Percentiles rank a stretch among this genome's conserved stretches.
These are phyloP conservation scores for maize (Zea mays) DNA, from an alignment of 176 grass and related monocot genomes.

Conservation along the genomic window Zm-B73-REFERENCE-NAM-5.0 NC_050103.1:168533501-168534000, in stretches of 20 bases:
- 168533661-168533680: constrained; percentile 58
- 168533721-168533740: constrained; percentile 30
- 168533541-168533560: too few species aligned
- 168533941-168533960: constrained; percentile 37
- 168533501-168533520: too few species aligned
- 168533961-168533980: constrained; percentile 24
- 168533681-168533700: constrained; percentile 19
- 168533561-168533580: too few species aligned
- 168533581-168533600: background rate
- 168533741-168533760: constrained; percentile 27
- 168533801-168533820: constrained; percentile 56
- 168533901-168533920: constrained; percentile 35
- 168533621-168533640: background rate
- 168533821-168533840: constrained; percentile 40
- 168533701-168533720: constrained; percentile 52
- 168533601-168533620: background rate
- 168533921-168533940: constrained; percentile 49
- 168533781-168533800: constrained; percentile 49
- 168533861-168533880: constrained; percentile 25
- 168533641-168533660: constrained; percentile 26
- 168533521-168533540: too few species aligned
- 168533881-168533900: constrained; percentile 63
- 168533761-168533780: constrained; percentile 22
- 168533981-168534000: constrained; percentile 37
- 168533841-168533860: constrained; percentile 43